Evolutionary conservation across 2,329 filamentous ascomycete species (phyloP).

Genomic region (Albophoma yamanashiensis): DNA sequence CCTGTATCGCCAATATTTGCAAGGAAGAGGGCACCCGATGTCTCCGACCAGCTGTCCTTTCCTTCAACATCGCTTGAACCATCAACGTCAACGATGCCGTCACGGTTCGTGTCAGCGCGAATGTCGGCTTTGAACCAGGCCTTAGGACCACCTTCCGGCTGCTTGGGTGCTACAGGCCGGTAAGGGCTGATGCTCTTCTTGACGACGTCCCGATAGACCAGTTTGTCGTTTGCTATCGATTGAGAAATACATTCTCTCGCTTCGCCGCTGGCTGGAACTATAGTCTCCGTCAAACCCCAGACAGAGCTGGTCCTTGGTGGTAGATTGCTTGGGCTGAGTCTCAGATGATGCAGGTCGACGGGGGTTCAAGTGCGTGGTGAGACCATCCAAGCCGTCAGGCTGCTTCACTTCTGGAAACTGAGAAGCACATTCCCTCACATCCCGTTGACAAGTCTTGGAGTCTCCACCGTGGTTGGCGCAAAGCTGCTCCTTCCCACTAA

Average conservation of each 20-base stretch:
- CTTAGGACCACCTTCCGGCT: not conserved
- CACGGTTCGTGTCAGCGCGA: slow-evolving; percentile 23
- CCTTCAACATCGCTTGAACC: slow-evolving; percentile 8
- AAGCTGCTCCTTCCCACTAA: not conserved
- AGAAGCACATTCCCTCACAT: not conserved
- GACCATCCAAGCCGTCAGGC: not conserved
- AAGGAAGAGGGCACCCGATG: slow-evolving; percentile 20
- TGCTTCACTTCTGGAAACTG: not conserved
- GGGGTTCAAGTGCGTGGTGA: not conserved
- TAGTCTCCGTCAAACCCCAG: not conserved
- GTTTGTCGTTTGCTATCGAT: not conserved
- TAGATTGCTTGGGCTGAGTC: not conserved
- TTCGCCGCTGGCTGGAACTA: not conserved
- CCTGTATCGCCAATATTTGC: slow-evolving; percentile 22
- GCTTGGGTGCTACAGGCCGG: not conserved
- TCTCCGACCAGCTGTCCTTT: slow-evolving; percentile 13
- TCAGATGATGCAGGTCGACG: not conserved
- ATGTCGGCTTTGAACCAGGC: slow-evolving; percentile 8
- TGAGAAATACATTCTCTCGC: not conserved
- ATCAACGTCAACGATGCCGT: slow-evolving; percentile 16
- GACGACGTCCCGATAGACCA: not conserved
- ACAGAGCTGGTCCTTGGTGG: not conserved
- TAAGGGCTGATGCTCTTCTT: not conserved
- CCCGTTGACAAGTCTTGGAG: not conserved
- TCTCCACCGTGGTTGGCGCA: not conserved